Percentiles rank a stretch among this genome's conserved stretches.
Conservation (phyloP, 1,284 basidiomycete species). For the Vanrija sp. region DNA sequence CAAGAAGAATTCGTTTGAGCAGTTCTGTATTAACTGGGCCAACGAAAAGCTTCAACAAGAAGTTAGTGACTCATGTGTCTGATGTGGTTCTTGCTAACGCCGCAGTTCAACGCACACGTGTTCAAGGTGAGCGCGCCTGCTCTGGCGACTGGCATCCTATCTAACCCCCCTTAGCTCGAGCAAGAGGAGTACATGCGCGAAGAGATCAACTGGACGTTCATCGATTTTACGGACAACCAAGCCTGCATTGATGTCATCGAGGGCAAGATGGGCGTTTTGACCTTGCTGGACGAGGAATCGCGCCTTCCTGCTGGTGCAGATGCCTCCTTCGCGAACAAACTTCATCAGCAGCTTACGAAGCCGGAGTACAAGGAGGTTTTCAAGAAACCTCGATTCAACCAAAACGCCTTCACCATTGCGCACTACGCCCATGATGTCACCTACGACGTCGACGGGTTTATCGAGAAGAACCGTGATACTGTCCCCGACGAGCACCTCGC, state of each 20-base stretch:
- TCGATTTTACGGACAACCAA: slow-evolving; percentile 98
- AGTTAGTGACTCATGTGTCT: slow-evolving; percentile 50
- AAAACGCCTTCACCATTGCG: slow-evolving; percentile 93
- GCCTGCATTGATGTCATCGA: slow-evolving; percentile 99
- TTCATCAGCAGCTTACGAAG: slow-evolving; percentile 80
- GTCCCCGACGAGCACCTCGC: slow-evolving; percentile 97
- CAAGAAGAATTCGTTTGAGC: slow-evolving; percentile 98
- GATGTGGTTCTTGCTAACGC: slow-evolving; percentile 9
- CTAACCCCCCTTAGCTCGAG: slow-evolving; percentile 61
- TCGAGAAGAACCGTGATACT: slow-evolving; percentile 98
- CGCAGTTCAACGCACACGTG: slow-evolving; percentile 92
- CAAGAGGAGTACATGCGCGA: slow-evolving; percentile 99
- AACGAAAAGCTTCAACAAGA: slow-evolving; percentile 97
- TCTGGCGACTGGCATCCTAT: not conserved
- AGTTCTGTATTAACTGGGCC: slow-evolving; percentile 99
- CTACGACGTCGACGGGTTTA: slow-evolving; percentile 95
- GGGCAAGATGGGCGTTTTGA: slow-evolving; percentile 90
- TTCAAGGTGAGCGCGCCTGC: slow-evolving; percentile 61
- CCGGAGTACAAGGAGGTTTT: slow-evolving; percentile 83
- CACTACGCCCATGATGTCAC: slow-evolving; percentile 98
- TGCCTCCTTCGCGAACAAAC: slow-evolving; percentile 87
- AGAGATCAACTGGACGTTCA: slow-evolving; percentile 99
- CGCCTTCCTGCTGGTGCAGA: slow-evolving; percentile 93
- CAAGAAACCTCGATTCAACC: slow-evolving; percentile 98
- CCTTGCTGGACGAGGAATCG: slow-evolving; percentile 96